Evolutionary conservation across 2,329 filamentous ascomycete genomes (phyloP), one percentile per base, ranked within the genome.

Genomic region (Fusarium clavum): DNA sequence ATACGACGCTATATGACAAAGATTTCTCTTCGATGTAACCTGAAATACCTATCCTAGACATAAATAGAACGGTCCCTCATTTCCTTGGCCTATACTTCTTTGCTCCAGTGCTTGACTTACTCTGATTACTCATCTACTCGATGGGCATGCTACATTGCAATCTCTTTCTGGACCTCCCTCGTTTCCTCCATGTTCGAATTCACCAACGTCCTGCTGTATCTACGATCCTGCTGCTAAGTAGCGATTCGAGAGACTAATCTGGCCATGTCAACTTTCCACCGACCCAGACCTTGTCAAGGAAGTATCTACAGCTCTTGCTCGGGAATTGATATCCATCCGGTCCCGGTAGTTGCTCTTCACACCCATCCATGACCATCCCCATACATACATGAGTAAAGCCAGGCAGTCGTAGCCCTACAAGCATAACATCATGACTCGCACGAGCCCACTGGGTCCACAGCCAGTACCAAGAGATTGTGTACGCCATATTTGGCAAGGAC

Each of bases 381-480:
- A 46, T 47, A 18, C 16, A 38, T 38, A 34, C 20, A 34, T 20
- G 49, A 38, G 34, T 25, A 43, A 25, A 20, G 8, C 10, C 34
- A 52, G 34, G 32, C 25, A 38, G 34, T 38, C 10, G 34, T 52
- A 52, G 32, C 49, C 49, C 49, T 41, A 52, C 30, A 52, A 14
- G 49, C 34, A 43, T 52, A 27, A 20, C 49, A 27, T 16, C 34
- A 43, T 52, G 49, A 52, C 49, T 52, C 32, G 49, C 49, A 43
- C 32, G 22, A 41, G 34, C 43, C 34, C 34, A 20, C 32, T 13
- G 13, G 34, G 6, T 27, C 49, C 49, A 52, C 49, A 29, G 49
- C 9, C 16, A 18, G 9, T 41, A 52, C 49, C 49, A 52, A 52
- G 49, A 52, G 40, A 43, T 20, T 27, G 38, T 41, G 34, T 52